A percentile compares a stretch with the other conserved stretches of the same genome.
These are phyloP conservation scores for Apiotrichum montevideense DNA, from an alignment of 1,284 basidiomycete species.

Conservation along the genomic window DNA sequence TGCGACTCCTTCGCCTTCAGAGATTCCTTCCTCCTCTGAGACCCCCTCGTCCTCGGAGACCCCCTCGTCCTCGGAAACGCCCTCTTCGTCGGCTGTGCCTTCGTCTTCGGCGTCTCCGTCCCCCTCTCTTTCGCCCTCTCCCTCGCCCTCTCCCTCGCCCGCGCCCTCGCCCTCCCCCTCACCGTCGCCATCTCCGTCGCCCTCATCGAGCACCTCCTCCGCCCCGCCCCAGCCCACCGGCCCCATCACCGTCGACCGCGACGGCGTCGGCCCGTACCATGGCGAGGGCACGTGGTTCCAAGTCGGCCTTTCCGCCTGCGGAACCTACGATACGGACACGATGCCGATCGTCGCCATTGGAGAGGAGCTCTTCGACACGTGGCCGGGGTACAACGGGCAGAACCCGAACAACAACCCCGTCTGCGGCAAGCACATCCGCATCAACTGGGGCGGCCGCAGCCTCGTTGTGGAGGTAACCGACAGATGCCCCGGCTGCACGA, in stretches of 20 bases:
- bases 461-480: conserved; percentile 42
- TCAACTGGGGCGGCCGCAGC: conserved; percentile 37
- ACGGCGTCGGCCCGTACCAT: conserved; percentile 38
- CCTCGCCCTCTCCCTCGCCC: conserved; percentile 4
- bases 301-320: conserved; percentile 37
- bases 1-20: not conserved
- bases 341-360: conserved; percentile 47
- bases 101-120: not conserved
- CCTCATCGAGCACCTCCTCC: not conserved
- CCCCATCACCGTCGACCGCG: conserved; percentile 24
- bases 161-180: conserved; percentile 9
- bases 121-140: not conserved
- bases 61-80: not conserved
- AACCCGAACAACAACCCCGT: conserved; percentile 50
- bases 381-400: conserved; percentile 44
- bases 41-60: not conserved
- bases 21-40: not conserved
- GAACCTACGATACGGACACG: conserved; percentile 18
- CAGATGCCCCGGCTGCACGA: conserved; percentile 48
- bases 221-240: not conserved
- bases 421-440: conserved; percentile 47
- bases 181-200: not conserved
- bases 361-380: conserved; percentile 45
- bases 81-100: not conserved
- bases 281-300: conserved; percentile 42